Evolutionary conservation across 2,329 filamentous ascomycete species (phyloP).

Genomic region (Botrytis tulipae): DNA sequence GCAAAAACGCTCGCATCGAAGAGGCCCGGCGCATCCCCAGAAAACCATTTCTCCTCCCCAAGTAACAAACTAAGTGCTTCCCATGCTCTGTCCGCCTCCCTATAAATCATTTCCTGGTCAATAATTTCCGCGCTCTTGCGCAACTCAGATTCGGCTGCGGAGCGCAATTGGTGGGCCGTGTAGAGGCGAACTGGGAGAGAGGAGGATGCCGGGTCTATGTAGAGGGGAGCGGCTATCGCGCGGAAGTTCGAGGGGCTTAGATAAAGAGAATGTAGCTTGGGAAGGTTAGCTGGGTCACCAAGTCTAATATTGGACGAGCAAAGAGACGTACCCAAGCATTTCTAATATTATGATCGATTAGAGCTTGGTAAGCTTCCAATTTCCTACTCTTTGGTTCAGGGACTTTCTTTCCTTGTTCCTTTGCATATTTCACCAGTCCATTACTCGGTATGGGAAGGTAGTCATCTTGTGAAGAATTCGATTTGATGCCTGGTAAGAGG

Average conservation of each 20-base stretch:
- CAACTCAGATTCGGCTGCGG: constrained; percentile 73
- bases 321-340: constrained; percentile 71
- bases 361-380: constrained; percentile 71
- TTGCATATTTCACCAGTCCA: constrained; percentile 68
- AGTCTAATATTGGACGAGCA: constrained; percentile 1
- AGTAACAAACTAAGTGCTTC: constrained; percentile 59
- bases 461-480: constrained; percentile 38
- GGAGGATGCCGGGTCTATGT: constrained; percentile 64
- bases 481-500: constrained; percentile 57
- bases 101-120: constrained; percentile 55
- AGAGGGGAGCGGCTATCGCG: constrained; percentile 66
- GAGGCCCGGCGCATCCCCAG: constrained; percentile 54
- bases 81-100: constrained; percentile 61
- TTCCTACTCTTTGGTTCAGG: constrained; percentile 48
- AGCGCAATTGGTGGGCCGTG: constrained; percentile 64
- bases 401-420: constrained; percentile 48
- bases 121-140: constrained; percentile 60
- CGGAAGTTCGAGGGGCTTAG: constrained; percentile 64
- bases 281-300: background rate
- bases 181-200: constrained; percentile 61
- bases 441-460: constrained; percentile 55
- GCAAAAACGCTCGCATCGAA: constrained; percentile 91
- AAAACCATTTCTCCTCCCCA: constrained; percentile 58
- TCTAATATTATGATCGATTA: constrained; percentile 75
- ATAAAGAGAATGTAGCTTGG: constrained; percentile 78